Base-by-base conservation (phyloP, 2,329 filamentous ascomycete species). In the Neoarthrinium moseri region DNA sequence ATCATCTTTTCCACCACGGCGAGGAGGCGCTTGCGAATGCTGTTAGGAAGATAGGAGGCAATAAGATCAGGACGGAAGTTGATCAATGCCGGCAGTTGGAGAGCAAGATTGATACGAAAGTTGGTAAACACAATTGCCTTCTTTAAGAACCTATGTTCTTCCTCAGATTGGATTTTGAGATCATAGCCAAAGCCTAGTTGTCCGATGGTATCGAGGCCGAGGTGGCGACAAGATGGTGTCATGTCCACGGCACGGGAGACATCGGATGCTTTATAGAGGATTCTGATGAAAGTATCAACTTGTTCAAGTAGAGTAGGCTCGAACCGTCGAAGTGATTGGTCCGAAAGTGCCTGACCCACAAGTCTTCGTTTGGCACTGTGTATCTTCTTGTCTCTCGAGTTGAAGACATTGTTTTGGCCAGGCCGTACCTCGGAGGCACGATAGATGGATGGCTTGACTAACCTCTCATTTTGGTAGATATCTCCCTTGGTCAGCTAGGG, bases 1-100 rank as follows among this genome's bases (percentile, higher is more conserved):
- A 56, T 52, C 44, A 55, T 54, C 8, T 48, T 49, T 40, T n/a
- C n/a, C n/a, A n/a, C n/a, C n/a, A n/a, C n/a, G n/a, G 52, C 52
- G 6, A 56, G 43, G 18, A 54, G 30, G 27, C 39, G 39, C 15
- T 11, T 29, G 4, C 39, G 11, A 32, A 11, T 6, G 26, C 26
- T 10, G 30, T 27, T 15, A 30, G 30, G 4, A 18, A 32, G 11
- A 27, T 24, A 3, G 32, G 18, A 24, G 39, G 21, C 27, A 15
- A 20, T 11, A 42, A 13, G 22, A 42, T 33, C 18, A 42, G 32
- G 20, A 30, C 39, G 12, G 32, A 20, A 6, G 41, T 26, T 18
- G 34, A 24, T n/a, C 30, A 35, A 15, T 8, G 41, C 32, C 10
- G 41, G 41, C 2, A 43, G 20, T 13, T 43, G 41, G 20, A 43